A percentile compares a stretch with the other conserved stretches of the same genome.
Conservation (phyloP, 768 basidiomycete species). For the Amylocystis lapponica region DNA sequence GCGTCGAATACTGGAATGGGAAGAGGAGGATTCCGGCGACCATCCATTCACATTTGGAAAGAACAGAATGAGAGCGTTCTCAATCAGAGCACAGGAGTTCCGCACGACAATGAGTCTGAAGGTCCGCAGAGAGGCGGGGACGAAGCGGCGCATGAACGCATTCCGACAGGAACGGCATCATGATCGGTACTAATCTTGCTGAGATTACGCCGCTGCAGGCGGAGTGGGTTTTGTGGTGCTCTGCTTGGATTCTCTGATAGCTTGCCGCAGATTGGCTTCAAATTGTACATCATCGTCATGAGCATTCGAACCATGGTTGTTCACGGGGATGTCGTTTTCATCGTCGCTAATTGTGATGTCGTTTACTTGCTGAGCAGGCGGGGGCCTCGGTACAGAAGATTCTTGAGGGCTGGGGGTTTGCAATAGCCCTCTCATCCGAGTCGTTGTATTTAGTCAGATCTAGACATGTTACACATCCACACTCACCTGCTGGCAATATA, state of each 20-base stretch:
- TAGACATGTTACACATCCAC: too few relatives aligned
- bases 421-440: constrained; percentile 28
- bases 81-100: too few relatives aligned
- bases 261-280: constrained; percentile 40
- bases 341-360: constrained; percentile 8
- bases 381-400: neutral
- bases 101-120: too few relatives aligned
- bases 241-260: constrained; percentile 42
- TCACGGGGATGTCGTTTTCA: too few relatives aligned
- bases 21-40: too few relatives aligned
- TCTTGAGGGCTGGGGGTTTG: constrained; percentile 23
- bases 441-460: too few relatives aligned
- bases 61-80: too few relatives aligned
- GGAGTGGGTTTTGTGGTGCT: constrained; percentile 14
- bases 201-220: neutral
- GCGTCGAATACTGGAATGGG: too few relatives aligned
- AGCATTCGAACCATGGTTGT: constrained; percentile 19
- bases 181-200: neutral
- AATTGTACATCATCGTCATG: constrained; percentile 38
- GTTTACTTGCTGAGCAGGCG: neutral
- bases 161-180: constrained; percentile 50
- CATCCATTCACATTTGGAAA: too few relatives aligned
- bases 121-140: too few relatives aligned
- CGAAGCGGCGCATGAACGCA: too few relatives aligned
- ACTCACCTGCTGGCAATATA: too few relatives aligned